Evolutionary conservation across 441 rosid genomes (phyloP).

Genomic region (Mallotus repandus): DNA sequence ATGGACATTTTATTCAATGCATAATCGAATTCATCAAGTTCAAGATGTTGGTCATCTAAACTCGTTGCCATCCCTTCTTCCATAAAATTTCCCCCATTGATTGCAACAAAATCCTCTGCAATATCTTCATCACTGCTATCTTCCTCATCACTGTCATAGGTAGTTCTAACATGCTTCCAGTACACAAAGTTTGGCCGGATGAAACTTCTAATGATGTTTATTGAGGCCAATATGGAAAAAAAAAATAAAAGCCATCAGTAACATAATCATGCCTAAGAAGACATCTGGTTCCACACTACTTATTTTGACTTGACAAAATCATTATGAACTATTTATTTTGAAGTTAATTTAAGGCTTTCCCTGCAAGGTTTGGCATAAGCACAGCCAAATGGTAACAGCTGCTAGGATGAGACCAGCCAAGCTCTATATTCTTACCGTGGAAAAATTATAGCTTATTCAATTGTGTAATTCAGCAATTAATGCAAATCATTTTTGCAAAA

Average conservation of each 20-base stretch:
- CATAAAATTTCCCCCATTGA: slow-evolving; percentile 28
- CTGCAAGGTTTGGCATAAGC: not conserved
- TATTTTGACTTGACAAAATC: not conserved
- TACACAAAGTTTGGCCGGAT: slow-evolving; percentile 55
- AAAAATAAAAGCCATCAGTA: not conserved
- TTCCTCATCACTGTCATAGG: slow-evolving; percentile 41
- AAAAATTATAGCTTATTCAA: no score
- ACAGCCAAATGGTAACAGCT: not conserved
- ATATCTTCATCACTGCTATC: slow-evolving; percentile 48
- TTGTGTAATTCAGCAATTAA: not conserved
- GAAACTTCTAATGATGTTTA: slow-evolving; percentile 31
- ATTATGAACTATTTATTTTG: no score
- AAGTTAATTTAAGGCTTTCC: not conserved
- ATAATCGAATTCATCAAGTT: slow-evolving; percentile 45
- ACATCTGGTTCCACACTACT: not conserved
- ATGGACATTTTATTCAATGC: slow-evolving; percentile 70
- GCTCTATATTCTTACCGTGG: not conserved
- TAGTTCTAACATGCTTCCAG: slow-evolving; percentile 67
- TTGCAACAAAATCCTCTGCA: slow-evolving; percentile 35
- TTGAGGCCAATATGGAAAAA: not conserved
- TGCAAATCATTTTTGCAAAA: not conserved
- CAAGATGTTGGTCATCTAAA: slow-evolving; percentile 13
- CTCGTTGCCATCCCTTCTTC: slow-evolving; percentile 43
- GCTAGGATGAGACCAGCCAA: no score
- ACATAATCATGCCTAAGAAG: not conserved